Base-by-base conservation (phyloP, 169 alveolate species). In the Cryptosporidium tyzzeri region DNA sequence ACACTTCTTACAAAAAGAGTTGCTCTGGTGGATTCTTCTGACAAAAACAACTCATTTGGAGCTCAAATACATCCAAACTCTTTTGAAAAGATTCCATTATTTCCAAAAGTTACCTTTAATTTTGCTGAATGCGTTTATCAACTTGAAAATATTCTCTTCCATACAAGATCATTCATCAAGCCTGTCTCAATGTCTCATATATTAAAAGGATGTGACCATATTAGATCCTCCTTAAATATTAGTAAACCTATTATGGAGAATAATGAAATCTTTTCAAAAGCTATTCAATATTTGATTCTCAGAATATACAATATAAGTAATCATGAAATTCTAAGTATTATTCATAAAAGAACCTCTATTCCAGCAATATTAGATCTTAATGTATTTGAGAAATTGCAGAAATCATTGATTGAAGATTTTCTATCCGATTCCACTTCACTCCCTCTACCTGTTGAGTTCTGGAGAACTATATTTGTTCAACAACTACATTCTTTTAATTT, bases 71-170 rank as follows among this genome's bases (percentile, higher is more conserved):
- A 59, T 39, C 68, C 69, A n/a, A 61, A 65, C 21, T 80, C 68
- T 18, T 80, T 80, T 62, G 89, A 80, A 37, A 41, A n/a, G 23
- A 65, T 62, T 35, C 89, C 89, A 59, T 4, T 7, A 3, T 62
- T 41, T 26, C 21, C 61, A 12, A 80, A 31, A 26, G 65, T 5
- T 5, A 31, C 45, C 10, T 80, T 80, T 31, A 80, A 80, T 26
- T 62, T 61, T 33, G 31, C 65, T 9, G 89, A 80, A 80, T 80
- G 89, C n/a, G 75, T 80, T 8, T 80, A 80, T 58, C 89, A 80
- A 18, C 74, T 80, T n/a, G 89, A 80, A 14, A 80, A 62, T 80
- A 37, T 80, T 23, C 70, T 80, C 23, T 80, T 80, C 23, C 89
- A 80, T 7, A 80, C 75, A 16, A 50, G 89, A 23, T 80, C 75